phyloP scores from a whole-genome alignment of 2,329 filamentous ascomycete genomes.

The Capronia epimyces region DNA sequence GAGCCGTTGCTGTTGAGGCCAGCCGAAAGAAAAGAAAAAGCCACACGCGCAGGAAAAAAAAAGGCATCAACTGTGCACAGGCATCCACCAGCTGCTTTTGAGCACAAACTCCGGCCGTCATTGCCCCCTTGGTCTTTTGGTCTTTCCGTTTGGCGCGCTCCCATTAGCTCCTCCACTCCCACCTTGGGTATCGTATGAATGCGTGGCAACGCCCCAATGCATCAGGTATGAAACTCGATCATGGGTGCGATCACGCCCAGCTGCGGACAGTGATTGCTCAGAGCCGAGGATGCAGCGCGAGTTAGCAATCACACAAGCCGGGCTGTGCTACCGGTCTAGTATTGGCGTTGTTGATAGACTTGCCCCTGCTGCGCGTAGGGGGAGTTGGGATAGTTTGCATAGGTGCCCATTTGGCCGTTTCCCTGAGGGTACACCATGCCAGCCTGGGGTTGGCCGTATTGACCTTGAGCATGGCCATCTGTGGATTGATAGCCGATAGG shows the following conservation, averaged over 20 bases:
- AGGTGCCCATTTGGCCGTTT: conserved; percentile 44
- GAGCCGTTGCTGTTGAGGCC: conserved; percentile 9
- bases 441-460: conserved; percentile 54
- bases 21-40: conserved; percentile 10
- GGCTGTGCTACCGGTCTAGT: conserved; percentile 22
- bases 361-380: conserved; percentile 47
- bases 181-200: conserved; percentile 29
- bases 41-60: conserved; percentile 9
- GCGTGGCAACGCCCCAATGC: conserved; percentile 25
- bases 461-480: conserved; percentile 50
- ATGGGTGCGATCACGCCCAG: conserved; percentile 3
- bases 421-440: conserved; percentile 44
- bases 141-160: conserved; percentile 7
- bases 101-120: conserved; percentile 19
- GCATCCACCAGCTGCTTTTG: conserved; percentile 12
- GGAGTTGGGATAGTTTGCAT: conserved; percentile 48
- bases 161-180: conserved; percentile 29
- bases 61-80: conserved; percentile 15
- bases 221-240: conserved; percentile 3
- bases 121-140: conserved; percentile 14
- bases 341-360: conserved; percentile 49
- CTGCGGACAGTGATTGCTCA: not conserved
- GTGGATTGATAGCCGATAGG: conserved; percentile 67
- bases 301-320: not conserved
- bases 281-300: not conserved